Evolutionary conservation across 2,329 filamentous ascomycete species (phyloP).

Genomic region (Fusarium sororula): DNA sequence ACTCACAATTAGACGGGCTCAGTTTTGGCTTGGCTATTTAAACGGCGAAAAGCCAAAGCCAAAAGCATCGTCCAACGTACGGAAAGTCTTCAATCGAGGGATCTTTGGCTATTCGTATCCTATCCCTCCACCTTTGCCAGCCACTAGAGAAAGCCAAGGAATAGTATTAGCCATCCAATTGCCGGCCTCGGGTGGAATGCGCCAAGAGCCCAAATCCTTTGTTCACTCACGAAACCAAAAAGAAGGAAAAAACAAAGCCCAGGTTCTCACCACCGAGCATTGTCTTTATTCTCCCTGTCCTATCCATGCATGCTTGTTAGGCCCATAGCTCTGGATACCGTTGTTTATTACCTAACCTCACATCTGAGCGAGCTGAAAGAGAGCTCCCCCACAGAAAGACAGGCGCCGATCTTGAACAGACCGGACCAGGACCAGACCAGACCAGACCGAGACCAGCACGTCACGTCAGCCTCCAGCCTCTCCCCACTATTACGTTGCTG

Average conservation of each 20-base stretch:
- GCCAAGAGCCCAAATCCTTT: constrained; percentile 36
- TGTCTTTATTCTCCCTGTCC: not conserved
- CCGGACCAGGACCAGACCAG: constrained; percentile 2
- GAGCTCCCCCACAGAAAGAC: constrained; percentile 33
- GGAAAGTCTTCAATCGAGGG: not conserved
- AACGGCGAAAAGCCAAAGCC: not conserved
- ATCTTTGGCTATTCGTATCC: constrained; percentile 1
- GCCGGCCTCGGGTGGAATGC: constrained; percentile 28
- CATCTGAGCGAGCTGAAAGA: constrained; percentile 17
- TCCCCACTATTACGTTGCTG: constrained; percentile 30
- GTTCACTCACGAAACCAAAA: constrained; percentile 26
- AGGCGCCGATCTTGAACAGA: constrained; percentile 6
- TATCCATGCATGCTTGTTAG: not conserved
- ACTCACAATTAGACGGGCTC: not conserved
- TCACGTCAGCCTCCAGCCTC: constrained; percentile 23
- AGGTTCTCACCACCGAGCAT: constrained; percentile 9
- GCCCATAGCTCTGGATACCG: not conserved
- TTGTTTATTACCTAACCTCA: not conserved
- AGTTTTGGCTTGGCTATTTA: not conserved
- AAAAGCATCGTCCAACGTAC: not conserved
- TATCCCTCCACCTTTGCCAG: constrained; percentile 27
- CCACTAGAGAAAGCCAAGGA: constrained; percentile 23
- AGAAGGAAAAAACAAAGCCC: not conserved
- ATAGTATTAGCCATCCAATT: constrained; percentile 33
- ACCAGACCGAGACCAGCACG: constrained; percentile 15